Evolutionary conservation across 805 yeast species (phyloP), one percentile per base, ranked within the genome.

Genomic region (Kockiozyma suomiensis): DNA sequence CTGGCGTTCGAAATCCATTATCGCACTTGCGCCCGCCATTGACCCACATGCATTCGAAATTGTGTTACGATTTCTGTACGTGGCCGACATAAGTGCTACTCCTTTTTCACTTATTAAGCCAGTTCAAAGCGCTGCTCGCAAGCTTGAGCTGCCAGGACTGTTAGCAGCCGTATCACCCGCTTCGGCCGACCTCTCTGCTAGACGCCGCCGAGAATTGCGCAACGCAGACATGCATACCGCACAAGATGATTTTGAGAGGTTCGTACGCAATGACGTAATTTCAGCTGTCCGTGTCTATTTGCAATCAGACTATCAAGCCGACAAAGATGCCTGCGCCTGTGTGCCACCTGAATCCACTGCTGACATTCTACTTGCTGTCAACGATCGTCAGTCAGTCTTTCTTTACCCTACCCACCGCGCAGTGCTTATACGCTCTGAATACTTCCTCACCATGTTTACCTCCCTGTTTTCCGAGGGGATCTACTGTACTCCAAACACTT

Each of bases 331-430:
- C 3, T 25, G 23, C 23, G 23, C 49, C 23, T 1, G 25, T 12
- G 47, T 58, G 61, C 21, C 74, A 62, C 37, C 56, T 60, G 52
- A 58, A 37, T 45, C 49, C 15, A 54, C 63, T 25, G 66, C 67
- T n/a, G 66, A 59, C 13, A 43, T 64, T 7, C 23, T 64, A 7
- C 49, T 57, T 5, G 33, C 38, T 3, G 60, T 66, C 23, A 58
- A 64, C 17, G 53, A 59, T 19, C 59, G 33, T 19, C 41, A 54
- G 28, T 21, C 40, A 19, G 35, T 35, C 19, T 30, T 45, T n/a
- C 78, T 77, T 59, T 87, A 83, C 68, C 92, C 93, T 0, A 84
- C 79, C 4, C 88, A 88, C 70, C 76, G 85, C 43, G 79, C 88
- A 0, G 79, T 88, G 50, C 69, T 88, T 25, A 72, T 79, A 4